Evolutionary conservation across 2,329 filamentous ascomycete genomes (phyloP).

Genomic region (Metarhizium brunneum): DNA sequence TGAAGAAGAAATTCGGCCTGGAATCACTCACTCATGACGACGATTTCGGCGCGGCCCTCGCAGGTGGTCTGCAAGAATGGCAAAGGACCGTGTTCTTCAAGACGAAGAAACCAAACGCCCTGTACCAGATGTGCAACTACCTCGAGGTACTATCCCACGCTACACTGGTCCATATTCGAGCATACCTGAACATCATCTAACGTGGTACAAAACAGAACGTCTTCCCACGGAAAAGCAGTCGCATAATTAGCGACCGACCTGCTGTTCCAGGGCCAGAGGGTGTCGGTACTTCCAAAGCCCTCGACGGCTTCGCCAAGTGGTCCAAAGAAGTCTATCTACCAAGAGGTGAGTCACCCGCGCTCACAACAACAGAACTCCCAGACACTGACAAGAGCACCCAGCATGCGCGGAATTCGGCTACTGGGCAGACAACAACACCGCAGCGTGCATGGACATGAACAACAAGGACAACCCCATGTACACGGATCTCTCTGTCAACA

Average conservation of each 20-base stretch:
- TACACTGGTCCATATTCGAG: too few relatives aligned
- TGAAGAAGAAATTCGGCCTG: conserved; percentile 32
- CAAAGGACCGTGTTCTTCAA: conserved; percentile 25
- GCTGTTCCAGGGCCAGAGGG: conserved; percentile 22
- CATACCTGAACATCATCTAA: too few relatives aligned
- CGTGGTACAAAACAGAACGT: conserved; percentile 22
- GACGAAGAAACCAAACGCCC: conserved; percentile 16
- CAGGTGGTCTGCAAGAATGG: conserved; percentile 18
- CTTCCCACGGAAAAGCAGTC: conserved; percentile 5
- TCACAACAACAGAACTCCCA: background rate
- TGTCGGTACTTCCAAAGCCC: conserved; percentile 41
- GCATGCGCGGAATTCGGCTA: conserved; percentile 40
- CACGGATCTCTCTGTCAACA: conserved; percentile 37
- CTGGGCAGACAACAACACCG: conserved; percentile 21
- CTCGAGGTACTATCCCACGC: too few relatives aligned
- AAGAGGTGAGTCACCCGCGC: background rate
- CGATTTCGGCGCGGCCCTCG: conserved; percentile 37
- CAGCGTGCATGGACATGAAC: conserved; percentile 4
- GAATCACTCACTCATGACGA: conserved; percentile 30
- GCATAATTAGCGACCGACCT: background rate
- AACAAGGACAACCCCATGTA: conserved; percentile 32
- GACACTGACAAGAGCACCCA: conserved; percentile 9
- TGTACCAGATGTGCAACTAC: conserved; percentile 27
- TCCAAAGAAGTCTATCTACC: conserved; percentile 35
- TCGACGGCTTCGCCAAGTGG: conserved; percentile 48